Evolutionary conservation across 2,329 filamentous ascomycete genomes (phyloP).

Genomic region (Ascochyta pisi): DNA sequence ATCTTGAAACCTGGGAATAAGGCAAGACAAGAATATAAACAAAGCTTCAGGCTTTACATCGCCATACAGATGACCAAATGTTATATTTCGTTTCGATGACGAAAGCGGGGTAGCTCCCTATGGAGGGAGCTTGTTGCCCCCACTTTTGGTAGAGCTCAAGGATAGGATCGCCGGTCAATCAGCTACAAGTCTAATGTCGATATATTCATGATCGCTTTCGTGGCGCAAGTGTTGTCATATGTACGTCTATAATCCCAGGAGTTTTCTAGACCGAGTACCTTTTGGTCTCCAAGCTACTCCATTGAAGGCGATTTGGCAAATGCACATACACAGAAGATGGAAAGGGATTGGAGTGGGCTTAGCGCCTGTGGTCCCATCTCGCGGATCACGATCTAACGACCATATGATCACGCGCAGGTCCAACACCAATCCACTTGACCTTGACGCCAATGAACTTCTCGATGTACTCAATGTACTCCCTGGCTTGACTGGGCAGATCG

Average conservation of each 20-base stretch:
- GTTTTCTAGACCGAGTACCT: not conserved
- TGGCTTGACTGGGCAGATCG: conserved; percentile 69
- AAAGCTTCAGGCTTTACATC: not conserved
- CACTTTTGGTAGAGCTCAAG: conserved; percentile 7
- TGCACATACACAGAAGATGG: conserved; percentile 3
- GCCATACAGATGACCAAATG: conserved; percentile 13
- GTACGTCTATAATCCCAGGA: conserved; percentile 9
- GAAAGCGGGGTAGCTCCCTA: conserved; percentile 24
- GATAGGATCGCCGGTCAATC: not conserved
- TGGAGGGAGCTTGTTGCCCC: conserved; percentile 1
- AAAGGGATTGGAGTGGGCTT: conserved; percentile 4
- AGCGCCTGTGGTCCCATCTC: conserved; percentile 15
- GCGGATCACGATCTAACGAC: conserved; percentile 56
- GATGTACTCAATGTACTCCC: conserved; percentile 71
- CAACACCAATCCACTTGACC: conserved; percentile 71
- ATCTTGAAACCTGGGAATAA: not conserved
- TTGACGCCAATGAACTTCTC: conserved; percentile 70
- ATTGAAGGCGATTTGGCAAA: not conserved
- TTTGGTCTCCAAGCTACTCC: not conserved
- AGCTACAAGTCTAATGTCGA: not conserved
- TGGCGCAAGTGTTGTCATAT: not conserved
- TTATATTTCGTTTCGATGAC: conserved; percentile 19
- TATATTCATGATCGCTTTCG: too few relatives aligned
- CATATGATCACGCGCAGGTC: conserved; percentile 70
- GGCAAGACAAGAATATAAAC: not conserved